These are phyloP conservation scores for Suillus weaverae DNA, from an alignment of 768 basidiomycete species.

Conservation along the genomic window DNA sequence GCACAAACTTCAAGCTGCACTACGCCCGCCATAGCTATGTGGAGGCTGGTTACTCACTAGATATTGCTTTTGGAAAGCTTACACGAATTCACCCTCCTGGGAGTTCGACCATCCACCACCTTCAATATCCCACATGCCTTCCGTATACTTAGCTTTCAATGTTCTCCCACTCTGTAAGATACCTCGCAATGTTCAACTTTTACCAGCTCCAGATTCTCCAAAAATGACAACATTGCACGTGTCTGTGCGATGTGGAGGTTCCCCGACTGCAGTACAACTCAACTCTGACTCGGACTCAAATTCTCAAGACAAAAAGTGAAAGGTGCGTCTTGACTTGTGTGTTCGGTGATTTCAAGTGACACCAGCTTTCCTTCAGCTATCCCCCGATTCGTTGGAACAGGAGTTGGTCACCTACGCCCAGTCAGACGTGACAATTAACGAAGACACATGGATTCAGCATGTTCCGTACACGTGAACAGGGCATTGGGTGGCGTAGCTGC, in stretches of 20 bases:
- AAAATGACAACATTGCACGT: not conserved
- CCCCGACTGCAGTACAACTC: not conserved
- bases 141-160: not conserved
- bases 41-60: too few species aligned
- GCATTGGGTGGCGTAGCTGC: too few species aligned
- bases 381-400: not conserved
- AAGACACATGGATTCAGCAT: not conserved
- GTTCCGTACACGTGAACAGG: too few species aligned
- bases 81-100: too few species aligned
- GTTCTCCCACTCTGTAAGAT: too few species aligned
- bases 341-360: not conserved
- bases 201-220: not conserved
- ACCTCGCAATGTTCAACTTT: not conserved
- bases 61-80: too few species aligned
- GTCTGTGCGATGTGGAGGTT: not conserved
- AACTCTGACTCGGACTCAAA: not conserved
- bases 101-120: too few species aligned
- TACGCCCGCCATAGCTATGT: too few species aligned
- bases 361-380: not conserved
- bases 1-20: conserved; percentile 16
- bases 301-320: not conserved
- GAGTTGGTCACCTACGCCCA: not conserved
- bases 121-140: too few species aligned
- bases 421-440: not conserved
- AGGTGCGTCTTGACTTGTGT: not conserved